Evolutionary conservation across 179 eudicot species (phyloP), one percentile per base, ranked within the genome.

Genomic region (Sideroxylon spinosum): DNA sequence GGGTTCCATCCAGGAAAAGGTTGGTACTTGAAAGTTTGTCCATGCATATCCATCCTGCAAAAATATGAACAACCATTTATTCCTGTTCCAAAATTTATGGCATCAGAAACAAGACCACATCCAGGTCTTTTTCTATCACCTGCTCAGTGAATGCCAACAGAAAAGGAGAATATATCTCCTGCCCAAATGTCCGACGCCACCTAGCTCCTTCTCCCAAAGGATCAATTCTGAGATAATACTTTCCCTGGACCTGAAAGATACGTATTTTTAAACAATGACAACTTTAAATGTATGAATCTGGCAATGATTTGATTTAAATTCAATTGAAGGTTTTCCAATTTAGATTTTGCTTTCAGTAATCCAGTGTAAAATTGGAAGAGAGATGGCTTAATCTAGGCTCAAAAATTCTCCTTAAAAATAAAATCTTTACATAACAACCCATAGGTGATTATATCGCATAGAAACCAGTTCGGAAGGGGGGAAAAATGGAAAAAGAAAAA

Each of bases 181-280:
- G 98, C 74, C 97, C 97, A 76, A 76, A 88, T n/a, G 90, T 78
- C 53, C 98, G 91, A 50, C 98, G 89, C 98, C 98, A 95, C 84
- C 86, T 93, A 75, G 98, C 92, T 73, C 98, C 98, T 82, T 87
- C 94, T 71, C 97, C 97, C 74, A 90, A 77, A 52, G 85, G 92
- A 81, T 95, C 97, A 64, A 93, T 78, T 84, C 86, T 89, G 73
- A 86, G 75, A 85, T 89, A 93, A 79, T 83, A 82, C 79, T 95
- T 95, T n/a, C 98, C 98, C 83, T 89, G 92, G 73, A 86, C 82
- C 98, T 93, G 91, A 61, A 67, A 72, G 62, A 77, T 78, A 56
- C 7, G 26, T 7, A 56, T 52, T 44, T 68, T 20, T 70, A 14
- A 56, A 69, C 50, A 22, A 71, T 37, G 4, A 75, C 25, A 37